phyloP scores from a whole-genome alignment of 2,329 filamentous ascomycete genomes.

The Stachybotrys echinatus region DNA sequence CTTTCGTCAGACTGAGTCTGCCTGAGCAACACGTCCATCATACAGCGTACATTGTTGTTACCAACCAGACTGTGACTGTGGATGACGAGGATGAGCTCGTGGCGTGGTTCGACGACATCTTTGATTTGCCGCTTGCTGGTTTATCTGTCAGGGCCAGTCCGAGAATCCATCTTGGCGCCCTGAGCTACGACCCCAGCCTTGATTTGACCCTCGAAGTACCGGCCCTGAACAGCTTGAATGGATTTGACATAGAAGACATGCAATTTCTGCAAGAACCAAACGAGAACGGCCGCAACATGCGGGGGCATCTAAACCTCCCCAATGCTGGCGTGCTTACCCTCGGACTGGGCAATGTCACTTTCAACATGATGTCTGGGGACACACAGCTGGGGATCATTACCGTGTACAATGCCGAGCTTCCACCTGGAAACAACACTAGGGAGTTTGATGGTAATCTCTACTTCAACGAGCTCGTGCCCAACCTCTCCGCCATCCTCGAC shows the following conservation, averaged over 20 bases:
- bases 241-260: slow-evolving; percentile 32
- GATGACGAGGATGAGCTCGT: slow-evolving; percentile 32
- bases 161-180: slow-evolving; percentile 30
- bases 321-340: slow-evolving; percentile 38
- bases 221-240: slow-evolving; percentile 32
- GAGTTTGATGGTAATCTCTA: slow-evolving; percentile 35
- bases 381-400: slow-evolving; percentile 31
- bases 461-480: slow-evolving; percentile 33
- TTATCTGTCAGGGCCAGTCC: slow-evolving; percentile 33
- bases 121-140: slow-evolving; percentile 27
- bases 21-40: slow-evolving; percentile 26
- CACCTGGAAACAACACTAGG: slow-evolving; percentile 36
- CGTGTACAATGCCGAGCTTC: slow-evolving; percentile 31
- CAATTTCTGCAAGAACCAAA: slow-evolving; percentile 31
- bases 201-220: slow-evolving; percentile 35
- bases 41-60: slow-evolving; percentile 28
- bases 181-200: slow-evolving; percentile 30
- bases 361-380: slow-evolving; percentile 36
- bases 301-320: slow-evolving; percentile 36
- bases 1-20: slow-evolving; percentile 18
- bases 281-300: slow-evolving; percentile 34
- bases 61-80: slow-evolving; percentile 27
- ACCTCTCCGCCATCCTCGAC: slow-evolving; percentile 32
- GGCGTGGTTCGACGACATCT: slow-evolving; percentile 32
- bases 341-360: slow-evolving; percentile 38